Percentiles rank a stretch among this genome's conserved stretches.
Conservation (phyloP, 805 yeast species). For the Candida krabiensis region DNA sequence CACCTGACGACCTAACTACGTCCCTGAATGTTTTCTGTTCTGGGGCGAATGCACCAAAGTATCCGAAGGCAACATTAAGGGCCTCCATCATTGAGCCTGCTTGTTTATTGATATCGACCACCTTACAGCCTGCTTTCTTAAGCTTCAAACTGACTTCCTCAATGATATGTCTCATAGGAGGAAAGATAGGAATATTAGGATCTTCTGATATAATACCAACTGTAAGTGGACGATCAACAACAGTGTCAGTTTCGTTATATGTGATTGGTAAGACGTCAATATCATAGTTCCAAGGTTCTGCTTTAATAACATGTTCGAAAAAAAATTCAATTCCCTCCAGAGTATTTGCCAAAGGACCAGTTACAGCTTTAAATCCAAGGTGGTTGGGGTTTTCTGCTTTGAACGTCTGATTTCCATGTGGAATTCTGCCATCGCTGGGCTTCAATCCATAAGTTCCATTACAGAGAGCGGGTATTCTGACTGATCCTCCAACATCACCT, state of each 20-base stretch:
- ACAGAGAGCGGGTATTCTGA: constrained; percentile 58
- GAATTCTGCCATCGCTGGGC: constrained; percentile 41
- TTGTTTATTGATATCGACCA: constrained; percentile 32
- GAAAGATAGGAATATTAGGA: constrained; percentile 53
- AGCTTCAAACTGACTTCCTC: constrained; percentile 29
- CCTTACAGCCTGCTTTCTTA: constrained; percentile 43
- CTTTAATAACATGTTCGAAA: constrained; percentile 34
- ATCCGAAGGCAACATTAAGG: constrained; percentile 6
- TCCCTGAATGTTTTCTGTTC: not conserved
- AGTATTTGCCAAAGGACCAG: constrained; percentile 52
- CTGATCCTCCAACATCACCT: constrained; percentile 62
- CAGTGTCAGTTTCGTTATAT: constrained; percentile 18
- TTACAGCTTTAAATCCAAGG: constrained; percentile 28
- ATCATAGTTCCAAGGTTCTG: constrained; percentile 36
- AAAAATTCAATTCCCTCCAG: constrained; percentile 48
- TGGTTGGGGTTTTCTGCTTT: constrained; percentile 23
- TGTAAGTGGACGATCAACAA: not conserved
- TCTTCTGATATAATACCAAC: constrained; percentile 34
- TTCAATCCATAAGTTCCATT: constrained; percentile 55
- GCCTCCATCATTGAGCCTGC: constrained; percentile 9
- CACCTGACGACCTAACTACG: not conserved
- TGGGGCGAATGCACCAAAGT: not conserved
- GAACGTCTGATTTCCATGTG: constrained; percentile 23
- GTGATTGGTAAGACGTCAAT: constrained; percentile 42
- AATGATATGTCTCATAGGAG: constrained; percentile 51